Evolutionary conservation across 208 protist genomes (phyloP).

Genomic region (Angomonas ambiguus): DNA sequence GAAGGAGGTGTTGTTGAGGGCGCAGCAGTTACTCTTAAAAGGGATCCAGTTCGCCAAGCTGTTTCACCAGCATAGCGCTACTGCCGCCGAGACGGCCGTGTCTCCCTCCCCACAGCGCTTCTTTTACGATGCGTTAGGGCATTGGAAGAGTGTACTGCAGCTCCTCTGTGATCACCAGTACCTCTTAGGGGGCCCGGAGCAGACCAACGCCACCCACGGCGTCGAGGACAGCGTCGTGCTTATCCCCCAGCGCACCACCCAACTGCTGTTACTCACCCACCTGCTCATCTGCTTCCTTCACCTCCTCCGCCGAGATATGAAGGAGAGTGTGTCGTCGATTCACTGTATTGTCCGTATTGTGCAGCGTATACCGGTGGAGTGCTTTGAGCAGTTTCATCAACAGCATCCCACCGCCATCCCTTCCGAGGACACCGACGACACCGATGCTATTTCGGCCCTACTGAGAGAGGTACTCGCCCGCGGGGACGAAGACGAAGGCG

Average conservation of each 20-base stretch:
- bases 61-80: not conserved
- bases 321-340: slow-evolving; percentile 34
- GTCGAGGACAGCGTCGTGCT: slow-evolving; percentile 20
- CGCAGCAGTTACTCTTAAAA: not conserved
- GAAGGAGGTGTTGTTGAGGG: slow-evolving; percentile 14
- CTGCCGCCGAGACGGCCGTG: slow-evolving; percentile 8
- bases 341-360: slow-evolving; percentile 27
- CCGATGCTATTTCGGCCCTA: not conserved
- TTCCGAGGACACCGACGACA: not conserved
- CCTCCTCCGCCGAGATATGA: slow-evolving; percentile 21
- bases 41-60: slow-evolving; percentile 8
- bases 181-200: slow-evolving; percentile 20
- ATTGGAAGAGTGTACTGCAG: slow-evolving; percentile 17
- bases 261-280: slow-evolving; percentile 36
- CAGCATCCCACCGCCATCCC: slow-evolving; percentile 13
- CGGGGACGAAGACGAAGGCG: not conserved
- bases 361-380: too few species aligned
- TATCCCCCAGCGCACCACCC: slow-evolving; percentile 25
- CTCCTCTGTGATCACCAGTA: slow-evolving; percentile 22
- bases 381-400: too few species aligned
- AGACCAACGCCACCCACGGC: slow-evolving; percentile 8
- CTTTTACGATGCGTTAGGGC: slow-evolving; percentile 29
- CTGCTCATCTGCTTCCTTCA: slow-evolving; percentile 30
- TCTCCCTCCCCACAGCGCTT: slow-evolving; percentile 14
- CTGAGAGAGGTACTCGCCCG: not conserved